A percentile compares a stretch with the other conserved stretches of the same genome.
These are phyloP conservation scores for Cutaneotrichosporon cutaneum DNA, from an alignment of 1,284 basidiomycete species.

Conservation along the genomic window DNA sequence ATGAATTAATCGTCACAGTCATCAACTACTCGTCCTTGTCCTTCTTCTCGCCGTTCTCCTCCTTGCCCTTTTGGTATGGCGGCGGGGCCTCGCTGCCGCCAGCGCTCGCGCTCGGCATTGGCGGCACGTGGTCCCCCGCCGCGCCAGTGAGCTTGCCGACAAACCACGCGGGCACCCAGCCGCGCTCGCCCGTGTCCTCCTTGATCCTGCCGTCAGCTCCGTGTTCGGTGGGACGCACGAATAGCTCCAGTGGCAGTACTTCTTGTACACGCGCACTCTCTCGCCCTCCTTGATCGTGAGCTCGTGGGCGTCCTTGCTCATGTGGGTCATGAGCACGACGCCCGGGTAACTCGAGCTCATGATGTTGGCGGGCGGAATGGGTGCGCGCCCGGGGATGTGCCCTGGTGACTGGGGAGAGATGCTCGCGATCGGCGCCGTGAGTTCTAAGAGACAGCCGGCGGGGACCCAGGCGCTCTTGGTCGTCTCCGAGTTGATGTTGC, in stretches of 20 bases:
- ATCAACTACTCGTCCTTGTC: neutral
- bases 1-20: conserved; percentile 6
- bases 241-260: conserved; percentile 96
- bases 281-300: conserved; percentile 82
- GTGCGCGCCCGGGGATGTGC: conserved; percentile 48
- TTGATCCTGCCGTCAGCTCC: conserved; percentile 61
- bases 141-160: conserved; percentile 39
- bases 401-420: conserved; percentile 28
- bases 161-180: conserved; percentile 73
- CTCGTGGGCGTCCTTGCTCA: conserved; percentile 84
- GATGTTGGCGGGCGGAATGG: conserved; percentile 81
- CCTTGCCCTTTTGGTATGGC: conserved; percentile 4
- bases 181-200: conserved; percentile 79
- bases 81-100: conserved; percentile 3
- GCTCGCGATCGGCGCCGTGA: conserved; percentile 62
- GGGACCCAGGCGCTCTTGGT: conserved; percentile 83
- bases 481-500: conserved; percentile 71
- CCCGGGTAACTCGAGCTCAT: conserved; percentile 92
- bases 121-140: neutral
- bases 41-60: conserved; percentile 1
- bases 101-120: neutral
- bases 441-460: conserved; percentile 84
- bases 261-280: conserved; percentile 86
- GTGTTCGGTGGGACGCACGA: conserved; percentile 3
- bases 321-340: conserved; percentile 91